Evolutionary conservation across 1,284 basidiomycete species (phyloP).

Genomic region (Boletus mariae): DNA sequence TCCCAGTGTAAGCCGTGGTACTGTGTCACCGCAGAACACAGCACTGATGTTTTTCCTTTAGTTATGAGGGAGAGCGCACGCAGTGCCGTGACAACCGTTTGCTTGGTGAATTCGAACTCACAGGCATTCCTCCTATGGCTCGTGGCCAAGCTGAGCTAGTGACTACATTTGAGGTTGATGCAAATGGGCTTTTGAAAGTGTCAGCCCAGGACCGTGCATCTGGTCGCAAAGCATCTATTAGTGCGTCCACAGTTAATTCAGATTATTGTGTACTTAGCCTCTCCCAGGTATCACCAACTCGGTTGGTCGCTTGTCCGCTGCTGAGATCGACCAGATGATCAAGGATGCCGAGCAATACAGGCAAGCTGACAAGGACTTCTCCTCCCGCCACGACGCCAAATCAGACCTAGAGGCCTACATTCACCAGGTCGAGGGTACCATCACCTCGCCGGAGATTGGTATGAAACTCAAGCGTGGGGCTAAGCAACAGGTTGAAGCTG

Average conservation of each 20-base stretch:
- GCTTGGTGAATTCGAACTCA: slow-evolving; percentile 97
- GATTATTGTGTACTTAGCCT: slow-evolving; percentile 16
- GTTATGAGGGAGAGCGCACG: slow-evolving; percentile 95
- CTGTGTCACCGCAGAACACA: not conserved
- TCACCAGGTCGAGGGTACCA: slow-evolving; percentile 90
- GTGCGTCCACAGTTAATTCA: slow-evolving; percentile 42
- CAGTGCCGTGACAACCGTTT: slow-evolving; percentile 96
- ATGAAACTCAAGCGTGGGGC: slow-evolving; percentile 97
- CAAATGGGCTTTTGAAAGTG: slow-evolving; percentile 95
- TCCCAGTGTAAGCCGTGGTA: slow-evolving; percentile 74
- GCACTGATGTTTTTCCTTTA: slow-evolving; percentile 26
- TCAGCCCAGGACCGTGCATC: slow-evolving; percentile 93
- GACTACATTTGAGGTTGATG: slow-evolving; percentile 96
- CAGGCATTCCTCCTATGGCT: slow-evolving; percentile 94
- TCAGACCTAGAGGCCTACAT: slow-evolving; percentile 95
- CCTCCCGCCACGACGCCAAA: slow-evolving; percentile 93
- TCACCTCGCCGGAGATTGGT: slow-evolving; percentile 90
- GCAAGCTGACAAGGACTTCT: slow-evolving; percentile 95
- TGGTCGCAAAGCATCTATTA: slow-evolving; percentile 94
- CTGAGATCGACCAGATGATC: slow-evolving; percentile 98
- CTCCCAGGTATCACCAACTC: slow-evolving; percentile 84
- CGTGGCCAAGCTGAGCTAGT: slow-evolving; percentile 95
- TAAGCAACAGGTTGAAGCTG: slow-evolving; percentile 88
- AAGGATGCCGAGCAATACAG: slow-evolving; percentile 97
- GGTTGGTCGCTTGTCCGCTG: slow-evolving; percentile 90